These are phyloP conservation scores for Nigrospora osmanthi DNA, from an alignment of 2,329 filamentous ascomycete species.

Conservation along the genomic window DNA sequence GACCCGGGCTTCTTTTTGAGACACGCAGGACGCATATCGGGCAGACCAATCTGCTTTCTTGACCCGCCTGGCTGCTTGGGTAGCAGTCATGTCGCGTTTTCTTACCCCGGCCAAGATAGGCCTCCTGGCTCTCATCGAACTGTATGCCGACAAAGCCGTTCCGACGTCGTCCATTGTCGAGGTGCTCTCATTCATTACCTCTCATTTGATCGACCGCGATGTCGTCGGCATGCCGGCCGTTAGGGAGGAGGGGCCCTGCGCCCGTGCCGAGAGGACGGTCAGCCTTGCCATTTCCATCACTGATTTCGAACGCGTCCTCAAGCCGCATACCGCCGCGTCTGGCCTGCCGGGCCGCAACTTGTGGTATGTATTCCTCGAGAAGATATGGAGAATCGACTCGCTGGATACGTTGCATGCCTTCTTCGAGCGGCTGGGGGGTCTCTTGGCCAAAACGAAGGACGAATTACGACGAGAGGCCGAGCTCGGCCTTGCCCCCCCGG, in stretches of 20 bases:
- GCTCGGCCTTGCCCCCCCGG: conserved; percentile 38
- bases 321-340: conserved; percentile 40
- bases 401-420: conserved; percentile 74
- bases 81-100: conserved; percentile 60
- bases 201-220: conserved; percentile 52
- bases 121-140: conserved; percentile 69
- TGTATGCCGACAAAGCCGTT: conserved; percentile 69
- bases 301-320: conserved; percentile 52
- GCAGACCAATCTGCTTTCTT: too few species aligned
- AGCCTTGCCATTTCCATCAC: conserved; percentile 46
- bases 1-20: too few species aligned
- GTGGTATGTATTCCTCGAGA: conserved; percentile 79
- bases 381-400: conserved; percentile 77
- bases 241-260: conserved; percentile 31
- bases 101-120: conserved; percentile 85
- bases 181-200: conserved; percentile 71
- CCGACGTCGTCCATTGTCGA: conserved; percentile 64
- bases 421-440: conserved; percentile 50
- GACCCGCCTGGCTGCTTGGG: neutral
- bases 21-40: neutral
- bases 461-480: conserved; percentile 50
- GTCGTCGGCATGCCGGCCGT: conserved; percentile 21
- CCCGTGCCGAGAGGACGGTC: conserved; percentile 39
- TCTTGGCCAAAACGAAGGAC: conserved; percentile 56
- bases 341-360: conserved; percentile 68